These are phyloP conservation scores for Hemileccinum hortonii DNA, from an alignment of 1,284 basidiomycete genomes.

Conservation along the genomic window DNA sequence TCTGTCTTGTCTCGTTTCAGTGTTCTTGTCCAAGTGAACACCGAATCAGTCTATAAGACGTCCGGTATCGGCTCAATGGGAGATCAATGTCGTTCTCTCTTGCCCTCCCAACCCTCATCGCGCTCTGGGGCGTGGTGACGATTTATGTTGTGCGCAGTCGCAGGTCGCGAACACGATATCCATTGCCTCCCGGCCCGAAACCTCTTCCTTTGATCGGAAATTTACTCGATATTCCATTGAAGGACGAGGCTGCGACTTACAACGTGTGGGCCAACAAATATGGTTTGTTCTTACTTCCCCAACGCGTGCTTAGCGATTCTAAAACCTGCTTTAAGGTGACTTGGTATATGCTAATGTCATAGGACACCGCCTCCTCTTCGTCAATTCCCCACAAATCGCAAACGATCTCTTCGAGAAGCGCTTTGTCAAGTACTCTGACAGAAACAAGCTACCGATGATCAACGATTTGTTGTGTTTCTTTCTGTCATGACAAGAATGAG, in stretches of 20 bases:
- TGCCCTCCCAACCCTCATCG: slow-evolving; percentile 21
- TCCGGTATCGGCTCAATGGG: slow-evolving; percentile 1
- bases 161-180: slow-evolving; percentile 10
- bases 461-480: slow-evolving; percentile 29
- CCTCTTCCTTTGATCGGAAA: slow-evolving; percentile 36
- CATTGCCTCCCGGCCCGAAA: slow-evolving; percentile 33
- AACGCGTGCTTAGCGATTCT: neutral
- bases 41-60: slow-evolving; percentile 22
- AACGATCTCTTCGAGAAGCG: slow-evolving; percentile 39
- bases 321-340: slow-evolving; percentile 21
- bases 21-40: slow-evolving; percentile 17
- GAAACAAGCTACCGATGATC: slow-evolving; percentile 32
- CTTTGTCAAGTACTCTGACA: slow-evolving; percentile 32
- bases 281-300: slow-evolving; percentile 19
- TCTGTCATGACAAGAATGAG: neutral
- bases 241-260: slow-evolving; percentile 31
- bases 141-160: slow-evolving; percentile 21
- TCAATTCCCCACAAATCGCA: slow-evolving; percentile 36
- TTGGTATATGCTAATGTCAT: slow-evolving; percentile 32
- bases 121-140: slow-evolving; percentile 20
- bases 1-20: slow-evolving; percentile 11
- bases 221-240: slow-evolving; percentile 29
- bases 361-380: slow-evolving; percentile 29
- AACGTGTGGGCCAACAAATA: slow-evolving; percentile 34
- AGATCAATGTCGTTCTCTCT: slow-evolving; percentile 20